Conservation (phyloP, 2,329 filamentous ascomycete genomes). For the Cucurbitaria berberidis region DNA sequence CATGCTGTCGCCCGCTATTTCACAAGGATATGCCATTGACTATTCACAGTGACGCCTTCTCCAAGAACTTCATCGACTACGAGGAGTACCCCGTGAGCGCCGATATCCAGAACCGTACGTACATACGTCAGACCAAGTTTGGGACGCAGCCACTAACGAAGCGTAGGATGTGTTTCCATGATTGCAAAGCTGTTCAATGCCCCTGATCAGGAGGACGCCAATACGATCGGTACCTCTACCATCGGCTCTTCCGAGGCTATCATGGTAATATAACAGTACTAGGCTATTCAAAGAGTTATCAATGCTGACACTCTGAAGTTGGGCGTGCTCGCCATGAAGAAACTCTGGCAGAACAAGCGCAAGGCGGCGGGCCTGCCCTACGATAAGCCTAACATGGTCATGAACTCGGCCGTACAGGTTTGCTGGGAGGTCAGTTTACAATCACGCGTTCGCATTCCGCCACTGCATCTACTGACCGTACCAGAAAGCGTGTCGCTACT, state of each 20-base stretch:
- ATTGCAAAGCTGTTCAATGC: conserved; percentile 84
- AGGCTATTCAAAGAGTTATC: neutral
- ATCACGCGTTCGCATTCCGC: neutral
- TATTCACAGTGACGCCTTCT: conserved; percentile 69
- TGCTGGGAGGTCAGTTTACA: conserved; percentile 73
- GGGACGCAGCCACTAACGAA: conserved; percentile 2
- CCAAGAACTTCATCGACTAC: conserved; percentile 80
- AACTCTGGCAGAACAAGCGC: conserved; percentile 86
- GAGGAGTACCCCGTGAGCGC: conserved; percentile 59
- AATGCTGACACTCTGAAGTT: conserved; percentile 52
- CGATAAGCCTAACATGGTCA: conserved; percentile 87
- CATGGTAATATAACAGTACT: conserved; percentile 22
- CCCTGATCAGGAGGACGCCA: conserved; percentile 63
- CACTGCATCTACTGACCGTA: neutral
- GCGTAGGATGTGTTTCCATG: conserved; percentile 51
- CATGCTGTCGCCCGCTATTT: too few species aligned
- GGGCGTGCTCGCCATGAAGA: conserved; percentile 89
- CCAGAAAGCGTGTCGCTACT: conserved; percentile 75
- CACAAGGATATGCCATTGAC: conserved; percentile 5
- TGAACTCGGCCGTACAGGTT: conserved; percentile 95
- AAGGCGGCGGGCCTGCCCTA: conserved; percentile 80
- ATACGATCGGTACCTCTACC: conserved; percentile 83
- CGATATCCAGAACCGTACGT: conserved; percentile 73
- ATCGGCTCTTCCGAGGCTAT: conserved; percentile 90
- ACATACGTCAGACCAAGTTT: conserved; percentile 54